Evolutionary conservation across 345 rosid genomes (phyloP), one percentile per base, ranked within the genome.

Genomic region (Citrus inodora): DNA sequence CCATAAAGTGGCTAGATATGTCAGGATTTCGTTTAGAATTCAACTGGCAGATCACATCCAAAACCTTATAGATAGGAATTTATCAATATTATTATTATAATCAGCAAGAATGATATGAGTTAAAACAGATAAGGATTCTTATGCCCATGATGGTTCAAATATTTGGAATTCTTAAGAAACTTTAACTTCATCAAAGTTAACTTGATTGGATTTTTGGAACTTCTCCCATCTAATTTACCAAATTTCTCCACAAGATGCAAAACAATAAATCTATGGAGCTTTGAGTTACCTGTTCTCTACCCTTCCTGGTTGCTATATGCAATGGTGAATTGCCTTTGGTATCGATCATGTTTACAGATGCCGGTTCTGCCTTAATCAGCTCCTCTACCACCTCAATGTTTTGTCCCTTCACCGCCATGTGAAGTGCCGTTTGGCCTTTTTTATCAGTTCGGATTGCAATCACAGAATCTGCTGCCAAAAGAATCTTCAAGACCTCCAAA

Each of bases 361-460:
- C 82, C 8, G 94, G 91, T 71, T 89, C 89, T 5, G 90, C 92
- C 48, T 81, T 83, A 76, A 93, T 90, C 87, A 95, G 75, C 86
- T 80, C 91, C 65, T 90, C 82, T 30, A 92, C 98, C 56, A 93
- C 90, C 69, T 80, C 92, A 28, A 87, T 70, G 67, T 76, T 93
- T 83, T 90, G 94, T 9, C 98, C 98, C 81, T 95, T 95, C 62
- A 84, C 97, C 8, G 98, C 98, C 98, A 95, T 95, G 87, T 95
- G 98, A 82, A 95, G 93, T 51, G 98, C 88, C 0, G 98, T 95
- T 82, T 93, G 98, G 58, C 98, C 98, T 83, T 95, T 95, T 81
- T 90, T 93, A 82, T 95, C 98, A 10, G 86, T 87, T 83, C 98
- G 85, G 1, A 80, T 77, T 9, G 89, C 91, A 2, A 87, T 85